Conservation (phyloP, 2,329 filamentous ascomycete genomes). For the Emydomyces testavorans region DNA sequence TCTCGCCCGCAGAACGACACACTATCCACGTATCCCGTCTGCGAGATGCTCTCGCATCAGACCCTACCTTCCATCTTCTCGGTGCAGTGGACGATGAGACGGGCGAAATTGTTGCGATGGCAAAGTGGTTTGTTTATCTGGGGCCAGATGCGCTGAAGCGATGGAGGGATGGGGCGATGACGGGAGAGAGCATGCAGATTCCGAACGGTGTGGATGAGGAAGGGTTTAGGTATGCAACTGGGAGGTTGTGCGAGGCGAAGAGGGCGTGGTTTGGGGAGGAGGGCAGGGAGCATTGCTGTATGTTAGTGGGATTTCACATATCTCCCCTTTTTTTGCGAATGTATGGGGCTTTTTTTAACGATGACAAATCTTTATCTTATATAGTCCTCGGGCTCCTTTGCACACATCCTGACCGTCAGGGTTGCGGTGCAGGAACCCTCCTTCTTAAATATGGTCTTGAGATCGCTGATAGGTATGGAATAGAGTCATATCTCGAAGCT, state of each 20-base stretch:
- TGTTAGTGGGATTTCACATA: not conserved
- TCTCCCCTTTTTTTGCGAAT: not conserved
- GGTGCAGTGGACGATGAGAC: slow-evolving; percentile 13
- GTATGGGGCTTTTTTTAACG: no score
- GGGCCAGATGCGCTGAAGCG: slow-evolving; percentile 4
- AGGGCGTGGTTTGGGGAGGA: slow-evolving; percentile 13
- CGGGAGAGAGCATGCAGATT: slow-evolving; percentile 8
- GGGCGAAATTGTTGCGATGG: slow-evolving; percentile 14
- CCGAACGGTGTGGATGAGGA: slow-evolving; percentile 10
- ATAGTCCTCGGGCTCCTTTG: slow-evolving; percentile 27
- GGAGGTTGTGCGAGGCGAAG: slow-evolving; percentile 4
- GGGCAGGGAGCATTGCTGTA: slow-evolving; percentile 14
- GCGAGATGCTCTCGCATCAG: slow-evolving; percentile 1
- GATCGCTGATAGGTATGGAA: slow-evolving; percentile 18
- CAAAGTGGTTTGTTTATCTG: slow-evolving; percentile 11
- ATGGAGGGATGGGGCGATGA: slow-evolving; percentile 9
- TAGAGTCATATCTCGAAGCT: slow-evolving; percentile 21
- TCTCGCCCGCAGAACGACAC: slow-evolving; percentile 7
- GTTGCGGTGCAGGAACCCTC: slow-evolving; percentile 22
- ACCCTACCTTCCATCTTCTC: slow-evolving; percentile 12
- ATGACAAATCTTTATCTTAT: not conserved
- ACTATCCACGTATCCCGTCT: slow-evolving; percentile 1
- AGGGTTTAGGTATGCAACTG: slow-evolving; percentile 11
- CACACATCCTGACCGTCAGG: slow-evolving; percentile 24
- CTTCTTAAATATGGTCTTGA: slow-evolving; percentile 21